Base-by-base conservation (phyloP, 768 basidiomycete species). In the Pholiota conissans region DNA sequence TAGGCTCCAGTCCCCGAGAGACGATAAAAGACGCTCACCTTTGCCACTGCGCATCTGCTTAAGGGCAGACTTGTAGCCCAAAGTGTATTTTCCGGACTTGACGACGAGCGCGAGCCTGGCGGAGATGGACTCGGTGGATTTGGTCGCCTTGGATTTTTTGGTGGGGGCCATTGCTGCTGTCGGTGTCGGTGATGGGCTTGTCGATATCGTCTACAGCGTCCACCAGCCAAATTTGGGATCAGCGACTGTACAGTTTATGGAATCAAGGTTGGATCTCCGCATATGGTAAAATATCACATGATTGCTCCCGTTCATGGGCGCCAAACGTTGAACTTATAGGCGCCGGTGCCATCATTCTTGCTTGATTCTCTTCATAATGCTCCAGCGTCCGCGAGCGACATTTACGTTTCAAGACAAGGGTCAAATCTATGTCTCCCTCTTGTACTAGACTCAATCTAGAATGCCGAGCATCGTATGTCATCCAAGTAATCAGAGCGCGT, bases 21-120 rank as follows among this genome's bases (percentile, higher is more conserved):
- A 82, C 74, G 74, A 75, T 66, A 61, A 69, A 69, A 70, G 54
- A 53, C 53, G 69, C 94, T 83, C 75, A 98, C 96, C 93, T 84
- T 97, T 96, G 73, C 97, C 95, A 62, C 77, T 90, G 72, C 96
- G 91, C 92, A 99, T 97, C 78, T 93, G 89, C 85, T 98, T 98
- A 70, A 99, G 82, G 52, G 95, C 93, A 61, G 93, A 93, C 79
- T 98, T 98, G 89, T 98, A 98, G 60, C 97, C 97, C 61, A 98
- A 82, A 54, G 84, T 82, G 87, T 94, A 98, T 78, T 98, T 96
- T 65, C 96, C 96, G 64, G 95, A 98, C 84, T 98, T 98, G 75
- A 98, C 94, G 73, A 97, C 95, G 69, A 99, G 93, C 52, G 90
- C 87, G 59, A 96, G 89, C 69, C 90, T 87, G 67, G 95, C 85